A percentile compares a stretch with the other conserved stretches of the same genome.
Evolutionary conservation across 805 yeast species (phyloP).

Genomic region (Saccharomycopsis lassenensis): DNA sequence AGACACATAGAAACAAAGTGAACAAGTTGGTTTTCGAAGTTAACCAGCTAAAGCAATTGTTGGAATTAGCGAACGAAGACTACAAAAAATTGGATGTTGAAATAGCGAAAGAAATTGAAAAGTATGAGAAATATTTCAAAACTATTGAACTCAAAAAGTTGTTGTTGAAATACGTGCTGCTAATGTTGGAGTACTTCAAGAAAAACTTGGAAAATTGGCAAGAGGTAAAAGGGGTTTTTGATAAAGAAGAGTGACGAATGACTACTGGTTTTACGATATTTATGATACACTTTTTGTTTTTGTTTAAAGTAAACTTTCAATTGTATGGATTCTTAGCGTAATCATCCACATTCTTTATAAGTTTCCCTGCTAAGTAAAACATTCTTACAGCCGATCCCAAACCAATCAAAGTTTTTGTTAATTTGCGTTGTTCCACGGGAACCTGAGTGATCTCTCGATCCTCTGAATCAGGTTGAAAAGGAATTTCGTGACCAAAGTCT

Average conservation of each 20-base stretch:
- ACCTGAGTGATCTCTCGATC: conserved; percentile 34
- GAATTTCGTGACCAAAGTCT: conserved; percentile 41
- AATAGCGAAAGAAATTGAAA: conserved; percentile 8
- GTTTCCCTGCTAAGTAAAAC: conserved; percentile 49
- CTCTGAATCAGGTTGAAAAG: conserved; percentile 33
- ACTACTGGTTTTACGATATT: too few relatives aligned
- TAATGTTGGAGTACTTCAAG: conserved; percentile 10
- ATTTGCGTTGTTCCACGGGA: conserved; percentile 22
- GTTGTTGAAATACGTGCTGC: conserved; percentile 6
- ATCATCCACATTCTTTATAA: conserved; percentile 27
- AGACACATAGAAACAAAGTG: conserved; percentile 16
- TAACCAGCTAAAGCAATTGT: conserved; percentile 11
- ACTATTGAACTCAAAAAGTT: conserved; percentile 15
- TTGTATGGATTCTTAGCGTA: not conserved
- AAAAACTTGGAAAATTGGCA: conserved; percentile 18
- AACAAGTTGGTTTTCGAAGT: conserved; percentile 15
- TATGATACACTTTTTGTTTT: too few relatives aligned
- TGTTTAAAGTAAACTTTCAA: too few relatives aligned
- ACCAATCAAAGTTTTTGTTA: conserved; percentile 41
- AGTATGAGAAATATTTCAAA: conserved; percentile 14
- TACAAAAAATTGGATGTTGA: conserved; percentile 11
- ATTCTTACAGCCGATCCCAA: conserved; percentile 48
- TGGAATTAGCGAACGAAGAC: conserved; percentile 10
- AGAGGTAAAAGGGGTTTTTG: conserved; percentile 9
- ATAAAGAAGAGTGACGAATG: too few relatives aligned